Base-by-base conservation (phyloP, 2,329 filamentous ascomycete species). In the Penicillium sp. region DNA sequence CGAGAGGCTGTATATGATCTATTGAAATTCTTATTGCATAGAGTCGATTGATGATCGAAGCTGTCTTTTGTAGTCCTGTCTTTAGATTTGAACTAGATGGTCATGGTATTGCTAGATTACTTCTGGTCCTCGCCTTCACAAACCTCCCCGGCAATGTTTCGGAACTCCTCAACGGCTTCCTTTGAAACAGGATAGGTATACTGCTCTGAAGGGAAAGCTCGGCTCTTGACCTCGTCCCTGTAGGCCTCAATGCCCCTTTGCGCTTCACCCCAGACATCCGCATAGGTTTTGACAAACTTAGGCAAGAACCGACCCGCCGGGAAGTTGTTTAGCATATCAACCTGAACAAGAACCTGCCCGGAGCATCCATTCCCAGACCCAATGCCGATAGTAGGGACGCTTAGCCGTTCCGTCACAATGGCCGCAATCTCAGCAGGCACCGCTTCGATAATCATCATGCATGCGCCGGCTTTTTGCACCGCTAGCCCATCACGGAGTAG, bases 221-320 rank as follows among this genome's bases (percentile, higher is more conserved):
- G 80, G 55, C 79, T 86, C 79, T 96, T 97, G n/a, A 97, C 93
- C 63, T 97, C 94, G 8, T 85, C 82, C 61, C 85, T 84, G 72
- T 96, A 99, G 46, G 85, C 75, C 71, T 89, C 83, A 55, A 97
- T 89, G 3, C 92, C 92, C 59, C 77, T 82, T 63, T 88, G 76
- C 41, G 85, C 86, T 77, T 96, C 92, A 4, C 80, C 80, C 92
- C 93, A 99, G 3, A 97, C 88, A 72, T 96, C 83, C 36, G 91
- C 93, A 72, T 94, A 99, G 72, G 89, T 85, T 78, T 96, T 97
- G 59, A 97, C 93, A 68, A 99, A 99, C 72, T 96, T 97, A 47
- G 93, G 92, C 48, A 97, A 76, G 71, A 92, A 94, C 14, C 92
- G 81, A 0, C 93, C 94, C 0, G 91, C 90, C 1, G 93, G 92